Evolutionary conservation across 2,329 filamentous ascomycete species (phyloP), one percentile per base, ranked within the genome.

Genomic region (Microcyclospora tardicrescens): DNA sequence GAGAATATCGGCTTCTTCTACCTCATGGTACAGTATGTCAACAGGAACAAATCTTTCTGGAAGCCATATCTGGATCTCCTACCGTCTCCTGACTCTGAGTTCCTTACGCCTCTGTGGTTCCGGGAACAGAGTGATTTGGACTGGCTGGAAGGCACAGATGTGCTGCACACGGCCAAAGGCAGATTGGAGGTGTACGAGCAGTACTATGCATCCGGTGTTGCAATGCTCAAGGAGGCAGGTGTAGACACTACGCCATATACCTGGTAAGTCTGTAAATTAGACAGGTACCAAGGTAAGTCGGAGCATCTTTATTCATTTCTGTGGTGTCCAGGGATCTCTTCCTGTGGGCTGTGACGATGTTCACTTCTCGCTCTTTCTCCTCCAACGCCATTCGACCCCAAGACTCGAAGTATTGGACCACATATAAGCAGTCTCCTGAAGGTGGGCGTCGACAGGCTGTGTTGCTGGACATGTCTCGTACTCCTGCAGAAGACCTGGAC

Each of bases 291-390:
- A 50, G 48, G 54, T 56, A 56, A 47, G 54, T 53, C 30, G 12
- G 28, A 33, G 19, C 19, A 16, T 27, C 29, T 29, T 14, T 31
- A 38, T 46, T 49, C 27, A 45, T 44, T 13, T 33, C n/a, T 10
- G 6, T 36, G 14, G 15, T 39, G 33, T 31, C 13, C 52, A 71
- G 68, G 62, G 54, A 65, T 31, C 58, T 65, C 11, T 68, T 64
- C 44, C 51, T 61, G 31, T 71, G 69, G 66, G 66, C 69, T n/a
- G 61, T 66, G 12, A 69, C 66, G 5, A 65, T 72, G 15, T 68
- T 65, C 48, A 66, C 65, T 3, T 71, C 68, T 3, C 64, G 69
- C 27, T 64, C 65, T 12, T 72, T 73, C 47, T 64, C 65, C 12
- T 70, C 67, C 15, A 49, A 49, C 31, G 51, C 55, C 28, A 43